Conservation (phyloP, 352 stramenopile genomes). For the Pythium dissotocum region DNA sequence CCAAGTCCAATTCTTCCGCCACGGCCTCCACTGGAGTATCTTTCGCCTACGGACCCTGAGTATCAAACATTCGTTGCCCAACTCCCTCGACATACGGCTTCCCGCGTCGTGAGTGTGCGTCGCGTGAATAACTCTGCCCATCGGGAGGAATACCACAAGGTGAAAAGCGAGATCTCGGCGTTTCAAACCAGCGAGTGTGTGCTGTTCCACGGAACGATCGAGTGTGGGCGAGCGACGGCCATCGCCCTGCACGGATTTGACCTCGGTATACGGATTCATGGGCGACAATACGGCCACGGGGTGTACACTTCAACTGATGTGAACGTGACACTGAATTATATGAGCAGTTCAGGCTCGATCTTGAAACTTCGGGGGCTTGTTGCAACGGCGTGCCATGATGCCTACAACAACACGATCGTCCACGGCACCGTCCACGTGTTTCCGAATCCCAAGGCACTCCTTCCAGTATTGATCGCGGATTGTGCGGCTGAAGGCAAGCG, state of each 20-base stretch:
- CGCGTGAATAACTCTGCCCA: not conserved
- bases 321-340: not conserved
- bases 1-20: constrained; percentile 8
- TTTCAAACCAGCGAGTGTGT: not conserved
- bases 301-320: constrained; percentile 20
- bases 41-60: no score
- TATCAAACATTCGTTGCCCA: no score
- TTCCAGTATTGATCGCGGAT: constrained; percentile 24
- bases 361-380: constrained; percentile 17
- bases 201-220: constrained; percentile 26
- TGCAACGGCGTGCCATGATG: not conserved
- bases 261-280: constrained; percentile 10
- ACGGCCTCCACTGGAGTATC: not conserved
- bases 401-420: constrained; percentile 19
- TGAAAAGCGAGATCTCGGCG: not conserved
- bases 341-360: constrained; percentile 7
- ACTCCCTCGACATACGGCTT: not conserved
- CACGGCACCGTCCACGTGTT: constrained; percentile 21
- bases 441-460: constrained; percentile 21
- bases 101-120: constrained; percentile 14
- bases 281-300: constrained; percentile 15
- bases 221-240: constrained; percentile 24
- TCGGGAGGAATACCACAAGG: not conserved
- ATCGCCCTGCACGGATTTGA: constrained; percentile 31
- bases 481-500: constrained; percentile 10